phyloP scores from a whole-genome alignment of 768 basidiomycete genomes.

The Chiua virens region DNA sequence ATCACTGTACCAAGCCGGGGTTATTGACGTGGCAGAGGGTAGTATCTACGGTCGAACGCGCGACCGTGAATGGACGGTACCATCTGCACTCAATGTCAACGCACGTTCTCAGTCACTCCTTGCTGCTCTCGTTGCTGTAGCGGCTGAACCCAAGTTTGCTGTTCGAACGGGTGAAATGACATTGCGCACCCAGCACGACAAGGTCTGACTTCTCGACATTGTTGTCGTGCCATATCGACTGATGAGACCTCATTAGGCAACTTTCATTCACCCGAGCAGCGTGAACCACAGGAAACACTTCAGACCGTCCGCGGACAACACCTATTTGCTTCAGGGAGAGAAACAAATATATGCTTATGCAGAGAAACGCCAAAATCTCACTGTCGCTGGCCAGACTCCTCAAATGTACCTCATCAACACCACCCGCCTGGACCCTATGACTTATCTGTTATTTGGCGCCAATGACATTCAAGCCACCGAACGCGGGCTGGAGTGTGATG shows the following conservation, averaged over 20 bases:
- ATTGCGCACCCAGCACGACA: slow-evolving; percentile 77
- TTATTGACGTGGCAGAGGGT: slow-evolving; percentile 80
- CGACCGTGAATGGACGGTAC: slow-evolving; percentile 46
- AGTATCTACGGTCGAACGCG: slow-evolving; percentile 37
- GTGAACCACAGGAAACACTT: slow-evolving; percentile 72
- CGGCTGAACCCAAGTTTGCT: slow-evolving; percentile 89
- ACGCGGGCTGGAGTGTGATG: slow-evolving; percentile 81
- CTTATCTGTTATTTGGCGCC: slow-evolving; percentile 89
- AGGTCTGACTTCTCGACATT: slow-evolving; percentile 47
- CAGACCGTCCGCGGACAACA: slow-evolving; percentile 18
- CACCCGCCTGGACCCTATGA: slow-evolving; percentile 83
- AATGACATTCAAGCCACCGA: slow-evolving; percentile 69
- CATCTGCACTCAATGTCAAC: slow-evolving; percentile 68
- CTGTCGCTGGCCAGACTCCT: slow-evolving; percentile 42
- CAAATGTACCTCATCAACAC: slow-evolving; percentile 77
- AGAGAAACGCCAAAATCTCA: slow-evolving; percentile 82
- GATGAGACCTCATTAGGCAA: slow-evolving; percentile 43
- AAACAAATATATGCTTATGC: slow-evolving; percentile 80
- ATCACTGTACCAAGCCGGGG: slow-evolving; percentile 74
- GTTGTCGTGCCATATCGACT: slow-evolving; percentile 8
- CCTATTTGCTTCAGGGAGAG: slow-evolving; percentile 36
- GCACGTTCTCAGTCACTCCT: slow-evolving; percentile 74
- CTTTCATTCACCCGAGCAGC: slow-evolving; percentile 82
- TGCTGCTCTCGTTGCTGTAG: slow-evolving; percentile 80
- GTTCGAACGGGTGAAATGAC: slow-evolving; percentile 67